phyloP scores from a whole-genome alignment of 2,329 filamentous ascomycete genomes.

The Dothideomycetes sp. region DNA sequence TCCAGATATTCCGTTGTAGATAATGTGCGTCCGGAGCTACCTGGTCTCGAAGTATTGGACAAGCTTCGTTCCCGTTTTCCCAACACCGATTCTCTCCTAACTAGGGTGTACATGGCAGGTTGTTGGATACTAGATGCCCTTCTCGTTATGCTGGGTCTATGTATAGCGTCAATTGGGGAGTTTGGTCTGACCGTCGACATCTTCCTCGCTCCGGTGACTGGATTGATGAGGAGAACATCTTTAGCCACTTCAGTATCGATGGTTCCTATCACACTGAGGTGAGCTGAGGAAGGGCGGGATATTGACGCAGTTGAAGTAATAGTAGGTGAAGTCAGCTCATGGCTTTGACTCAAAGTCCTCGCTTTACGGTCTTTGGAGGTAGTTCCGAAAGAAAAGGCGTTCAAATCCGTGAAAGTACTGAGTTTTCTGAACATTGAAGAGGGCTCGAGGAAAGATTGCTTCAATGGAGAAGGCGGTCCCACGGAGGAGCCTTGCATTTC shows the following conservation, averaged over 20 bases:
- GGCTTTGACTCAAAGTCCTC: neutral
- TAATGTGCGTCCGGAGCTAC: neutral
- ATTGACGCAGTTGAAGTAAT: no score
- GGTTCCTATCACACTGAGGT: neutral
- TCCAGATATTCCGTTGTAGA: neutral
- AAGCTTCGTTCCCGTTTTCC: neutral
- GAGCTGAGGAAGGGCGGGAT: constrained; percentile 4
- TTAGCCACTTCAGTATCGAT: neutral
- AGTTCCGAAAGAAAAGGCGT: constrained; percentile 4
- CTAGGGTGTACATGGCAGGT: constrained; percentile 7
- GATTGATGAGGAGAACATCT: constrained; percentile 10
- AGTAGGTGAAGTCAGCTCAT: neutral
- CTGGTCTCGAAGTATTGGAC: neutral
- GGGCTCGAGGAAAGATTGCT: neutral
- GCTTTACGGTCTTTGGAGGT: neutral
- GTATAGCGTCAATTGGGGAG: neutral
- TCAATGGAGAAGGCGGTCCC: no score
- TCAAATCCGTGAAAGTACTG: constrained; percentile 1
- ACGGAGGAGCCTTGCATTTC: no score
- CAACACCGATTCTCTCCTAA: constrained; percentile 7
- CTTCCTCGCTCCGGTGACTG: constrained; percentile 11
- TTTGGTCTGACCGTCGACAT: constrained; percentile 1
- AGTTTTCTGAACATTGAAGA: neutral
- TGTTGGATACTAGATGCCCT: neutral
- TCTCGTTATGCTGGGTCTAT: neutral